Base-by-base conservation (phyloP, 2,329 filamentous ascomycete species). In the Phialocephala subalpina region DNA sequence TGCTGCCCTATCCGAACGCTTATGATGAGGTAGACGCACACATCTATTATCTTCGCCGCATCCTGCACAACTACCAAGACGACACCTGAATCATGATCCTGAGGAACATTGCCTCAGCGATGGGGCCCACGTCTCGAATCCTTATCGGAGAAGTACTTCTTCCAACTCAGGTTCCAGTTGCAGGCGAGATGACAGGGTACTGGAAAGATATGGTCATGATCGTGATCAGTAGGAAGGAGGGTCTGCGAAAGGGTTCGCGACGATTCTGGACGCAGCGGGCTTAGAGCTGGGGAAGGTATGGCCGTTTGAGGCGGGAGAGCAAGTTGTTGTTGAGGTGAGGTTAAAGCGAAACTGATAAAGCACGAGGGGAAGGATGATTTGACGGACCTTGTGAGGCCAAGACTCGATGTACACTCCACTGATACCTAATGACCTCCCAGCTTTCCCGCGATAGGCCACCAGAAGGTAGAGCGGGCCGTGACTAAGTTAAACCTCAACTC, bases 51-150 rank as follows among this genome's bases (percentile, higher is more conserved):
- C 58, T 75, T 40, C 68, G 77, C 49, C 72, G 73, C 8, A 74
- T 79, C 2, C 61, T 79, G 29, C 76, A 80, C 63, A 75, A 79
- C 67, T 78, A 75, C 72, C 72, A 73, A 22, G 74, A 73, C 36
- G 36, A 65, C 11, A 3, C 67, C 65, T 61, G 72, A 66, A 27
- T 71, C 66, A 59, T 69, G 38, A 72, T 74, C 47, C 61, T 74
- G 12, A 65, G 66, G 4, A 70, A 74, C 7, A 68, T 75, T 7
- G 73, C 63, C 7, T 64, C 59, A 1, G 74, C 74, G 0, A 79
- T 79, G 75, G 70, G 75, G 0, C 64, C 70, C 1, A 69, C 67
- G 47, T 74, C 72, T 29, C 67, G 74, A 11, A 58, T 75, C 11
- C 52, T 76, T 11, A 72, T 76, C 16, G 68, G 68, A 3, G 74